Conservation (phyloP, 2,329 filamentous ascomycete species). For the Pseudocercospora fuligena region DNA sequence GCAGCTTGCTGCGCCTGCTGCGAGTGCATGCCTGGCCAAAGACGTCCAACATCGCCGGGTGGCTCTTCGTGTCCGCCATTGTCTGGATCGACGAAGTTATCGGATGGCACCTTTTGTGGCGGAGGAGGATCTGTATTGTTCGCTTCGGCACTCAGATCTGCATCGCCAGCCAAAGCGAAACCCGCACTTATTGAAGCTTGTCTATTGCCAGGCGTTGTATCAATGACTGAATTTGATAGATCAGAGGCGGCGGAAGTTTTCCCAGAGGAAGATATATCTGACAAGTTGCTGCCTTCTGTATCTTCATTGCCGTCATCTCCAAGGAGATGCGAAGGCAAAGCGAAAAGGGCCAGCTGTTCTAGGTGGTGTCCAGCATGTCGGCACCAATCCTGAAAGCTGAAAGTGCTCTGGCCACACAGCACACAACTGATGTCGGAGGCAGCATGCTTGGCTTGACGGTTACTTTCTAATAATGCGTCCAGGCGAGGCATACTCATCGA, state of each 20-base stretch:
- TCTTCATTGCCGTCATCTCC: no score
- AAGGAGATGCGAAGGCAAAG: neutral
- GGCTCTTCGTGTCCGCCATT: slow-evolving; percentile 66
- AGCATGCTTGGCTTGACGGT: neutral
- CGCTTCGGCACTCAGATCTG: no score
- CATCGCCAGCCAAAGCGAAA: no score
- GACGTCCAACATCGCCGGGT: slow-evolving; percentile 64
- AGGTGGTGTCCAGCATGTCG: slow-evolving; percentile 10
- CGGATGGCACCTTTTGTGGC: slow-evolving; percentile 43
- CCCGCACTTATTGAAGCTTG: no score
- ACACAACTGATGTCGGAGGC: neutral
- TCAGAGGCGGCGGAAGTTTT: no score
- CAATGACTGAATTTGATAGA: no score
- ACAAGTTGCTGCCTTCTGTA: no score
- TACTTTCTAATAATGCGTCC: neutral
- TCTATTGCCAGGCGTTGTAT: no score
- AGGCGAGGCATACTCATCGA: neutral
- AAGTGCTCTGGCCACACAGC: neutral
- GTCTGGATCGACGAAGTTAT: slow-evolving; percentile 73
- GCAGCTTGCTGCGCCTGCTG: slow-evolving; percentile 70
- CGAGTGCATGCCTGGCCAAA: slow-evolving; percentile 93
- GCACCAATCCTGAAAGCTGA: neutral
- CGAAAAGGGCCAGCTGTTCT: neutral
- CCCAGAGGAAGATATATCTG: no score
- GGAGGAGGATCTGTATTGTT: no score